These are phyloP conservation scores for Tricholoma sp. DNA, from an alignment of 768 basidiomycete genomes.

Conservation along the genomic window DNA sequence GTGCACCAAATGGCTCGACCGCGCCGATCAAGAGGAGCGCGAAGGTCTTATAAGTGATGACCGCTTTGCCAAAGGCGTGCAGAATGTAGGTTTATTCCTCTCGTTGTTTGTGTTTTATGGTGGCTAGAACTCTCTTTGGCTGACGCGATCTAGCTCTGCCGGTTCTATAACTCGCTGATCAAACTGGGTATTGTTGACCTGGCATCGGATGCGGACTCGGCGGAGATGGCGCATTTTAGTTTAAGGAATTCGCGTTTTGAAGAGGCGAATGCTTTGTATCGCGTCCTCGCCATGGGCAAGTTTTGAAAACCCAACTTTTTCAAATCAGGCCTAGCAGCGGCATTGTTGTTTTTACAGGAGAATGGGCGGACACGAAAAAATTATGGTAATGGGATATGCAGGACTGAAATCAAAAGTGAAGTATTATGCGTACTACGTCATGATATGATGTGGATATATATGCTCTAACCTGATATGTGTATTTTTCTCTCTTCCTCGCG, in stretches of 20 bases:
- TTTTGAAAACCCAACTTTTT: constrained; percentile 25
- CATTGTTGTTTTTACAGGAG: background rate
- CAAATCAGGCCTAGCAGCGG: no score
- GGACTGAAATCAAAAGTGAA: background rate
- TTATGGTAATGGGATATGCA: background rate
- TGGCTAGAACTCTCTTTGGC: constrained; percentile 3
- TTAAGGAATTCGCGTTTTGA: constrained; percentile 68
- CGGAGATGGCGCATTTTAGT: constrained; percentile 76
- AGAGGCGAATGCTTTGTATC: constrained; percentile 72
- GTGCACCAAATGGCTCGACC: constrained; percentile 64
- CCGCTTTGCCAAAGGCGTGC: constrained; percentile 64
- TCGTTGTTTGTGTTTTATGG: constrained; percentile 2
- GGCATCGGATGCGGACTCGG: constrained; percentile 57
- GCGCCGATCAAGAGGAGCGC: constrained; percentile 61
- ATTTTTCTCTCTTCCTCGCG: background rate
- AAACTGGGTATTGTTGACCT: constrained; percentile 62
- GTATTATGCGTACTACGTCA: background rate
- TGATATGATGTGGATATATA: background rate
- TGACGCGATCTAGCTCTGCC: constrained; percentile 53
- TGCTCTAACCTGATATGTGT: background rate
- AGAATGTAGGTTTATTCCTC: constrained; percentile 47
- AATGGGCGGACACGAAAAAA: background rate
- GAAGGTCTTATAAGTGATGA: constrained; percentile 70
- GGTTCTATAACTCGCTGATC: constrained; percentile 70
- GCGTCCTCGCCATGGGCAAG: constrained; percentile 48